These are phyloP conservation scores for Lentinula edodes DNA, from an alignment of 768 basidiomycete genomes.

Conservation along the genomic window DNA sequence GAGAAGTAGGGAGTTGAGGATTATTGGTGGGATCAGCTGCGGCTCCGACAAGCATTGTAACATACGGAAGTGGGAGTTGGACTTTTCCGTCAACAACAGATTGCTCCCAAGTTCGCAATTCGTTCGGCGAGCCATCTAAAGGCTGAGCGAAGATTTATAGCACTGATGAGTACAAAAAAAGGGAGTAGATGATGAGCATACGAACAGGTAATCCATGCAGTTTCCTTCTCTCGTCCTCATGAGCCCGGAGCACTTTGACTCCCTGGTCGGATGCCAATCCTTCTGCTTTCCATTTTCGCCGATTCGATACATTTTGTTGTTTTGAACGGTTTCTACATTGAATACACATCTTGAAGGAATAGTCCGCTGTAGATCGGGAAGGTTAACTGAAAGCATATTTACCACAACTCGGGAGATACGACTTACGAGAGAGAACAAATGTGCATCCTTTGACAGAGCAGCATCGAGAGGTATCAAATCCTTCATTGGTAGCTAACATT, in stretches of 20 bases:
- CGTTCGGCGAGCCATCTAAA: conserved; percentile 27
- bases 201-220: conserved; percentile 32
- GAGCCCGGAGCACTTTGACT: conserved; percentile 27
- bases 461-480: conserved; percentile 20
- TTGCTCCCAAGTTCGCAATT: conserved; percentile 28
- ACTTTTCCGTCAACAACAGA: conserved; percentile 27
- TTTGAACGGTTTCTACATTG: conserved; percentile 45
- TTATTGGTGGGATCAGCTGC: background rate
- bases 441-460: conserved; percentile 57
- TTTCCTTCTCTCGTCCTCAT: conserved; percentile 32
- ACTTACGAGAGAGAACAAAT: conserved; percentile 31
- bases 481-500: background rate
- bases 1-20: too few species aligned
- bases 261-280: conserved; percentile 37
- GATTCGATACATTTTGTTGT: conserved; percentile 48
- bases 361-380: conserved; percentile 12
- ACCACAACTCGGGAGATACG: conserved; percentile 8
- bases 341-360: conserved; percentile 39
- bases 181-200: background rate
- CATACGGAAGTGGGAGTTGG: conserved; percentile 11
- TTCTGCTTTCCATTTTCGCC: conserved; percentile 47
- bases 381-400: too few species aligned
- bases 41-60: background rate
- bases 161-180: too few species aligned
- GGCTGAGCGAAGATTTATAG: conserved; percentile 17